A percentile compares a stretch with the other conserved stretches of the same genome.
Evolutionary conservation across 257 asterid species (phyloP).

Genomic region (Solanum verrucosum): DNA sequence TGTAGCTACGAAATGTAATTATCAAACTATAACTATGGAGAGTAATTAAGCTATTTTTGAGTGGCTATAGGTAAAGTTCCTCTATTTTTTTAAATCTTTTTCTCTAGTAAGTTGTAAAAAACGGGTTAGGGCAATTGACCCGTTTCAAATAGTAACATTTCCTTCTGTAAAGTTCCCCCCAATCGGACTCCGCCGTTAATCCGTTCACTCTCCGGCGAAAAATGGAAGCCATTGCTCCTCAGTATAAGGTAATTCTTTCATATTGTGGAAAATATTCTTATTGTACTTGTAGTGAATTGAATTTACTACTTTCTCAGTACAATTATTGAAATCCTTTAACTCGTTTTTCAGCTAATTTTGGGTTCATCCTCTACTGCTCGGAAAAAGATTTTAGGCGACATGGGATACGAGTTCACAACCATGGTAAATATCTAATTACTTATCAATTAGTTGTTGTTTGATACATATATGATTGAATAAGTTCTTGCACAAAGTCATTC

Average conservation of each 20-base stretch:
- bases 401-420: constrained; percentile 62
- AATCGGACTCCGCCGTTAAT: not conserved
- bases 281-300: not conserved
- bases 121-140: not conserved
- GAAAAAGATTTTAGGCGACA: constrained; percentile 50
- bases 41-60: too few relatives aligned
- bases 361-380: constrained; percentile 90
- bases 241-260: constrained; percentile 13
- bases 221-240: constrained; percentile 11
- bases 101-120: not conserved
- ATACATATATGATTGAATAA: not conserved
- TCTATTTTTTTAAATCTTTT: too few relatives aligned
- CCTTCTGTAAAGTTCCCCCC: not conserved
- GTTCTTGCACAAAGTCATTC: not conserved
- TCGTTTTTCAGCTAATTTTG: constrained; percentile 51
- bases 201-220: not conserved
- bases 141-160: not conserved
- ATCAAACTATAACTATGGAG: too few relatives aligned
- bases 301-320: not conserved
- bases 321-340: not conserved
- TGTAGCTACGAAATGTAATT: too few relatives aligned
- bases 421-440: constrained; percentile 33
- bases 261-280: not conserved
- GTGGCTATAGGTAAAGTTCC: too few relatives aligned
- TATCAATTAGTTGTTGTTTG: not conserved